phyloP scores from a whole-genome alignment of 177 flowering plant species.

The Vitis hybrid region DNA sequence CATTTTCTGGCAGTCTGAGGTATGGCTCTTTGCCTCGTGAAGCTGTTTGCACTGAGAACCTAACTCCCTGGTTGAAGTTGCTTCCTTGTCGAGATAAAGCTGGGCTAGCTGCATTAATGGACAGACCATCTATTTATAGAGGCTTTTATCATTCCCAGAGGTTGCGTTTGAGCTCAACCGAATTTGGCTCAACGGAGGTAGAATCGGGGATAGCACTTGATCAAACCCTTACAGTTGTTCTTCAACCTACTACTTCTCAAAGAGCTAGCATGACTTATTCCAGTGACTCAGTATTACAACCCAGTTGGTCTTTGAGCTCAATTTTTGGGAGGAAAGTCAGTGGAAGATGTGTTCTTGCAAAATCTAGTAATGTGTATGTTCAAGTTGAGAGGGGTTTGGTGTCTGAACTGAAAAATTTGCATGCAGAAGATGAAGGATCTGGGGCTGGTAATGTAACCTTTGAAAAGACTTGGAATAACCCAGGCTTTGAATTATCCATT shows the following conservation, averaged over 20 bases:
- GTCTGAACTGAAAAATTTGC: conserved; percentile 34
- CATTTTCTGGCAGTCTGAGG: conserved; percentile 56
- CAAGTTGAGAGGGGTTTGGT: conserved; percentile 64
- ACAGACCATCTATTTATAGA: conserved; percentile 84
- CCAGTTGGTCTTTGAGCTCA: conserved; percentile 87
- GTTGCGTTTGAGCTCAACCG: conserved; percentile 57
- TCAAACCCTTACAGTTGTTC: conserved; percentile 89
- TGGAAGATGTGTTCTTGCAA: conserved; percentile 74
- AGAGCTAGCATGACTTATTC: conserved; percentile 22
- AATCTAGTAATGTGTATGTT: conserved; percentile 68
- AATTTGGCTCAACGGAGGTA: conserved; percentile 30
- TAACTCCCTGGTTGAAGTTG: conserved; percentile 96
- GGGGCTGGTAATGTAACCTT: conserved; percentile 11
- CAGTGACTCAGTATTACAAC: conserved; percentile 38
- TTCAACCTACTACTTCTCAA: conserved; percentile 51
- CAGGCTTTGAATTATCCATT: conserved; percentile 56
- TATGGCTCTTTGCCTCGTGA: conserved; percentile 95
- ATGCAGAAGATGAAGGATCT: conserved; percentile 18
- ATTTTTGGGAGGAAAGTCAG: conserved; percentile 68
- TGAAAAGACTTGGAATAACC: conserved; percentile 33
- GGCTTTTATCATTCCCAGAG: conserved; percentile 94
- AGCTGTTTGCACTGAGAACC: conserved; percentile 98
- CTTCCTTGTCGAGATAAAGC: conserved; percentile 98
- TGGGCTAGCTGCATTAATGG: conserved; percentile 80
- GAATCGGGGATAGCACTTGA: conserved; percentile 61